These are phyloP conservation scores for Xylariaceae sp. DNA, from an alignment of 2,329 filamentous ascomycete genomes.

Conservation along the genomic window DNA sequence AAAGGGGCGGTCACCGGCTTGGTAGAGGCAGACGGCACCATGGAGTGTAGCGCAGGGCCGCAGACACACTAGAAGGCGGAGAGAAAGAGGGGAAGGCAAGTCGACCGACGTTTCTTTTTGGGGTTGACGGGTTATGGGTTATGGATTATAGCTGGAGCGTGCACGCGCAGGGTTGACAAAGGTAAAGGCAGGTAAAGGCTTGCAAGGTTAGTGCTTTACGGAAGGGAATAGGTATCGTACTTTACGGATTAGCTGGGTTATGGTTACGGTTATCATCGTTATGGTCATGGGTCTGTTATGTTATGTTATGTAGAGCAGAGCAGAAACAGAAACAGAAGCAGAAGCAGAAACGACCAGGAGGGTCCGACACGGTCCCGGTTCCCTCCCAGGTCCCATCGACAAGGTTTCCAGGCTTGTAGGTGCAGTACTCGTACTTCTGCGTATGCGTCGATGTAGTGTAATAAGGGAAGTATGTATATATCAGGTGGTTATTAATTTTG, in stretches of 20 bases:
- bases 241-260: no score
- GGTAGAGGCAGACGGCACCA: background rate
- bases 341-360: no score
- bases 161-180: background rate
- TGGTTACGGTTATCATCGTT: no score
- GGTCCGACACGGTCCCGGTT: no score
- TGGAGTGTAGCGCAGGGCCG: background rate
- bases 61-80: background rate
- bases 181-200: background rate
- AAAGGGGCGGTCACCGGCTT: background rate
- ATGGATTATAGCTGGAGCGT: background rate
- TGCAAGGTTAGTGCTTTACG: no score
- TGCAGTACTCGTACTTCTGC: no score
- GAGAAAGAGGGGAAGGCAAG: constrained; percentile 16
- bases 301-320: no score
- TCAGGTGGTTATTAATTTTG: background rate
- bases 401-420: background rate
- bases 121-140: constrained; percentile 8
- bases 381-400: background rate
- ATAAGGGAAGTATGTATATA: background rate
- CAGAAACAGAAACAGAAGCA: no score
- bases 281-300: no score
- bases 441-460: no score
- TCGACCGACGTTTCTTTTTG: constrained; percentile 8
- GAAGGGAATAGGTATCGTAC: no score